Base-by-base conservation (phyloP, 2,329 filamentous ascomycete genomes). In the Grosmannia huntii region DNA sequence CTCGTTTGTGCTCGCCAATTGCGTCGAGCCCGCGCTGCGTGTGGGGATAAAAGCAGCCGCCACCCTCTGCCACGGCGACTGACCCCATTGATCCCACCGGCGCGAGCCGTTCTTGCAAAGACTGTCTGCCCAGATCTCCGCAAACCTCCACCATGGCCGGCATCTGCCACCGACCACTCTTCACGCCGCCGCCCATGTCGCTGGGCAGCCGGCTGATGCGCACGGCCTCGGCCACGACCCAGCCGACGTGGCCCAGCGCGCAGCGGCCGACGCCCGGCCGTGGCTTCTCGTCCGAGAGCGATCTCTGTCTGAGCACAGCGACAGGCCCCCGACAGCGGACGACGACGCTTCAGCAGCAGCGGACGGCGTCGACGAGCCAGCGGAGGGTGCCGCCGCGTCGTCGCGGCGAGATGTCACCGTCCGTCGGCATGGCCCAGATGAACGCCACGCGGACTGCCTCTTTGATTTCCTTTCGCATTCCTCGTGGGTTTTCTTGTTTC, bases 381-480 rank as follows among this genome's bases (percentile, higher is more conserved):
- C 36, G 38, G 38, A 14, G 36, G 23, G 12, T 11, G 54, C 27
- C 54, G 19, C n/a, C 31, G 16, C 16, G 25, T 19, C 41, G 57
- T 10, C 41, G 33, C 21, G 12, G n/a, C 21, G 56, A 61, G 12
- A 53, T 54, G 57, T 57, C 62, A 44, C 62, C 62, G 12, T 54
- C 62, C 2, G 41, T 57, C 48, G n/a, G 41, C 44, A 59, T 59
- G 56, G 16, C 55, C 11, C 56, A 60, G 54, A 49, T 53, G 38
- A 44, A 33, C 12, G 55, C 38, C 6, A 28, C 19, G 28, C 54
- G 49, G 48, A 41, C 57, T 16, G 51, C 61, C 1, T 53, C 55
- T 2, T 25, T 58, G 33, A 57, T 64, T 4, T 28, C 54, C n/a
- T 61, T 64, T 46, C 62, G 62, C n/a, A 58, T 62, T 53, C 62